A percentile compares a stretch with the other conserved stretches of the same genome.
Evolutionary conservation across 345 rosid species (phyloP).

Genomic region (Corymbia maculata): DNA sequence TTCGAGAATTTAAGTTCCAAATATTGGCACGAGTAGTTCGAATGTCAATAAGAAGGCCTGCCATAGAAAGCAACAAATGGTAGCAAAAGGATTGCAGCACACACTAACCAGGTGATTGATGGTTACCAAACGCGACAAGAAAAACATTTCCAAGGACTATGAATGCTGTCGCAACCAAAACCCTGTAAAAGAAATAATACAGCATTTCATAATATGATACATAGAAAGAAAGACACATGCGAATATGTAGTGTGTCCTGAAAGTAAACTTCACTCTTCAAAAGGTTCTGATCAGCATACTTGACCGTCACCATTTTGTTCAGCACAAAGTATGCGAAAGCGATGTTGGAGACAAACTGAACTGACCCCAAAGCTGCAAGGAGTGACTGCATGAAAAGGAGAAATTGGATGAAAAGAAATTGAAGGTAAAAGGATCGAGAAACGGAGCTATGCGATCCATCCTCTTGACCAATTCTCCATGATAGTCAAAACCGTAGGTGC

Average conservation of each 20-base stretch:
- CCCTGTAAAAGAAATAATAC: constrained; percentile 24
- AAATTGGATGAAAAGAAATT: not conserved
- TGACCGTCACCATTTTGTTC: constrained; percentile 84
- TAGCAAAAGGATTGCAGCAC: not conserved
- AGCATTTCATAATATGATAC: not conserved
- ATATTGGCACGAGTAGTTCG: not conserved
- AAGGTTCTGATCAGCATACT: constrained; percentile 42
- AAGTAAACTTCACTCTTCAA: constrained; percentile 2
- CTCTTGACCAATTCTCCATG: not conserved
- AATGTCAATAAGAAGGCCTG: not conserved
- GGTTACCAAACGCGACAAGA: constrained; percentile 97
- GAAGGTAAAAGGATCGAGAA: not conserved
- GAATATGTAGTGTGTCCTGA: not conserved
- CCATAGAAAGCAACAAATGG: not conserved
- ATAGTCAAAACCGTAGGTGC: not conserved
- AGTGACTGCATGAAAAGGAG: constrained; percentile 62
- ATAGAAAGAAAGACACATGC: not conserved
- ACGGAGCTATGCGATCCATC: not conserved
- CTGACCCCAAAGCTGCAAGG: constrained; percentile 96
- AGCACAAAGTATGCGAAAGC: constrained; percentile 90
- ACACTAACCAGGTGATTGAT: constrained; percentile 89
- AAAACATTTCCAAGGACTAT: constrained; percentile 92
- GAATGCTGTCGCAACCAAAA: constrained; percentile 85
- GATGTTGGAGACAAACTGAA: constrained; percentile 95
- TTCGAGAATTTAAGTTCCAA: not conserved